phyloP scores from a whole-genome alignment of 805 yeast species.

The Ogataea wickerhamii region DNA sequence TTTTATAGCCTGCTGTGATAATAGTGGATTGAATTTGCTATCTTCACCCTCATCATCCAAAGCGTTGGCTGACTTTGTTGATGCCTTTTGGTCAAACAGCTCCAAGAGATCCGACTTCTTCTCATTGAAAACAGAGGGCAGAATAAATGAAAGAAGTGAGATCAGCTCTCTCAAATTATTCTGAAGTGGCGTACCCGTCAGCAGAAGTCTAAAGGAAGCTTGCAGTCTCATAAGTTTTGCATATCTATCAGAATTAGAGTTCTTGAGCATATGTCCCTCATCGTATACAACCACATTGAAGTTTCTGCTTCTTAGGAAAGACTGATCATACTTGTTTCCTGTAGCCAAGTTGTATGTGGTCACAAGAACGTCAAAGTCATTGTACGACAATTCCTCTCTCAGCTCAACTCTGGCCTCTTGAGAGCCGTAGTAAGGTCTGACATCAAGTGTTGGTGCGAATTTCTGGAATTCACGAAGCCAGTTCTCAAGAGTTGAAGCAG shows the following conservation, averaged over 20 bases:
- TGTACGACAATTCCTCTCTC: conserved; percentile 57
- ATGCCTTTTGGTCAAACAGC: conserved; percentile 83
- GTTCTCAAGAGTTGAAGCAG: conserved; percentile 93
- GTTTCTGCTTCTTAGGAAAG: conserved; percentile 66
- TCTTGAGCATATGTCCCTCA: conserved; percentile 96
- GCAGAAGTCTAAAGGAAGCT: conserved; percentile 78
- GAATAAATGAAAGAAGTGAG: conserved; percentile 83
- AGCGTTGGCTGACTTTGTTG: conserved; percentile 47
- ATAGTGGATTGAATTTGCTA: conserved; percentile 64
- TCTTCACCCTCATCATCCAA: conserved; percentile 35
- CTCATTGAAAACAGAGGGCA: conserved; percentile 77
- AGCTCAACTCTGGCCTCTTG: conserved; percentile 81
- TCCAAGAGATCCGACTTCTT: conserved; percentile 78
- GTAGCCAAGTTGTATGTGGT: conserved; percentile 93
- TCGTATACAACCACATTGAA: conserved; percentile 92
- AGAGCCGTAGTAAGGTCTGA: conserved; percentile 93
- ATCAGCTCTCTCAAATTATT: conserved; percentile 88
- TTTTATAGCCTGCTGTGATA: conserved; percentile 86
- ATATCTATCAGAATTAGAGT: conserved; percentile 84
- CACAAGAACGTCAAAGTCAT: conserved; percentile 79
- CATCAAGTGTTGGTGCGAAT: conserved; percentile 76
- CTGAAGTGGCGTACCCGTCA: conserved; percentile 97
- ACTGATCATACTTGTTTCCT: conserved; percentile 77
- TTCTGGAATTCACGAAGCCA: conserved; percentile 94
- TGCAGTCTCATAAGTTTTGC: conserved; percentile 76